Conservation (phyloP, 768 basidiomycete species). For the Inosperma sp. region DNA sequence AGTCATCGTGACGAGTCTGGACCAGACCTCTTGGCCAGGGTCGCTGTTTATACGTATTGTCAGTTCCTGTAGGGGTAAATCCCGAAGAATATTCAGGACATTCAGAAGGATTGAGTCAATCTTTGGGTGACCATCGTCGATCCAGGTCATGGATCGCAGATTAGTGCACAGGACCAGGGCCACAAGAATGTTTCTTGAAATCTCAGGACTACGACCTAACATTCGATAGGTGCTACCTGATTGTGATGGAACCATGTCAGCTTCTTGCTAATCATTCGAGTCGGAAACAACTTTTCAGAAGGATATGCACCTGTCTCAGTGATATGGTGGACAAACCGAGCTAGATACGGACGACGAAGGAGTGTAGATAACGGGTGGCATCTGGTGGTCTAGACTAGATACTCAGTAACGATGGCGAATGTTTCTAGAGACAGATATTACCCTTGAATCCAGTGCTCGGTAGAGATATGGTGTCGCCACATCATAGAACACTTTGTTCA, state of each 20-base stretch:
- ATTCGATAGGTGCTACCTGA: constrained; percentile 20
- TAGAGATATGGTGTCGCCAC: constrained; percentile 60
- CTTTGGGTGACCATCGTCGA: constrained; percentile 45
- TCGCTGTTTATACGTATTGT: constrained; percentile 55
- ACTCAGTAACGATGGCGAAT: neutral
- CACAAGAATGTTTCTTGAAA: constrained; percentile 43
- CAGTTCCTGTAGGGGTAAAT: constrained; percentile 45
- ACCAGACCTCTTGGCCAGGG: constrained; percentile 55
- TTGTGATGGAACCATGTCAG: too few species aligned
- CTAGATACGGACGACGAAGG: constrained; percentile 53
- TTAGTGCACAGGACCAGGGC: constrained; percentile 56
- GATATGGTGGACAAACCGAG: constrained; percentile 55
- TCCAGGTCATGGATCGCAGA: constrained; percentile 60
- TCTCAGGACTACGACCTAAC: constrained; percentile 37
- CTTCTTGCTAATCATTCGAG: neutral
- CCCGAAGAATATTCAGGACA: constrained; percentile 41
- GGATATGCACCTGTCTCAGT: constrained; percentile 53
- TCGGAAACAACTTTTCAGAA: neutral
- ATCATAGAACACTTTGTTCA: constrained; percentile 50
- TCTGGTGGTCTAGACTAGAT: constrained; percentile 31
- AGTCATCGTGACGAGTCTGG: constrained; percentile 43
- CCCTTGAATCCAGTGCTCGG: constrained; percentile 53
- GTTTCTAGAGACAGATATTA: constrained; percentile 18
- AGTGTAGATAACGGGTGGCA: constrained; percentile 57
- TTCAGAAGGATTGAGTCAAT: constrained; percentile 33